phyloP scores from a whole-genome alignment of 1,284 basidiomycete species.

The Ceratobasidium sp. region DNA sequence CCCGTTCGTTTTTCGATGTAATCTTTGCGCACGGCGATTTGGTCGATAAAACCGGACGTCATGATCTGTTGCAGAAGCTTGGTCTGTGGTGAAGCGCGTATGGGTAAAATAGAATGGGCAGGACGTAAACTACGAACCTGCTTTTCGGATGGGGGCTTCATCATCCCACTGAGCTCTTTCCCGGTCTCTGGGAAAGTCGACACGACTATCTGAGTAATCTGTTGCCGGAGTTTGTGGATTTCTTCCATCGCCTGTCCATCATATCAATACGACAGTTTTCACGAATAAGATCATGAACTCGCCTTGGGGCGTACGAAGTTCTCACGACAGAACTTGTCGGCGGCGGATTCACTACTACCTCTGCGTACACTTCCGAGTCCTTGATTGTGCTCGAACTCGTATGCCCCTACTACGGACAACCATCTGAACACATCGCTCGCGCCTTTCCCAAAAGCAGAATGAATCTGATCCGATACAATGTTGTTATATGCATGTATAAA shows the following conservation, averaged over 20 bases:
- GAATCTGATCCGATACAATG: conserved; percentile 58
- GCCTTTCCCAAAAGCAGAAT: conserved; percentile 82
- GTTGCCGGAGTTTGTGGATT: conserved; percentile 94
- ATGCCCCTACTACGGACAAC: conserved; percentile 93
- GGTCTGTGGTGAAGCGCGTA: conserved; percentile 60
- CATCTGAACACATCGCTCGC: conserved; percentile 89
- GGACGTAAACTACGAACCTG: conserved; percentile 63
- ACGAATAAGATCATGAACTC: conserved; percentile 42
- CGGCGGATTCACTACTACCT: conserved; percentile 63
- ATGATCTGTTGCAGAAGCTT: conserved; percentile 92
- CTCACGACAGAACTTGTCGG: conserved; percentile 73
- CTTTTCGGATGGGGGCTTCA: conserved; percentile 73
- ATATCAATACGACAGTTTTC: neutral
- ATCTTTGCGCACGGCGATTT: conserved; percentile 93
- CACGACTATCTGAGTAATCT: conserved; percentile 84
- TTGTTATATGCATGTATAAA: conserved; percentile 7
- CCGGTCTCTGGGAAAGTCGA: conserved; percentile 70
- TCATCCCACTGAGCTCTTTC: conserved; percentile 64
- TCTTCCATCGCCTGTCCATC: conserved; percentile 91
- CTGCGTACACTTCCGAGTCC: conserved; percentile 61
- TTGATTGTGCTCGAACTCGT: conserved; percentile 60
- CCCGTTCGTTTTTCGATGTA: conserved; percentile 71
- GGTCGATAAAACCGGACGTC: conserved; percentile 92
- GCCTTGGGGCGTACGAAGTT: conserved; percentile 95
- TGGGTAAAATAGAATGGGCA: conserved; percentile 33